phyloP scores from a whole-genome alignment of 2,329 filamentous ascomycete species.

The Fusarium hostae region DNA sequence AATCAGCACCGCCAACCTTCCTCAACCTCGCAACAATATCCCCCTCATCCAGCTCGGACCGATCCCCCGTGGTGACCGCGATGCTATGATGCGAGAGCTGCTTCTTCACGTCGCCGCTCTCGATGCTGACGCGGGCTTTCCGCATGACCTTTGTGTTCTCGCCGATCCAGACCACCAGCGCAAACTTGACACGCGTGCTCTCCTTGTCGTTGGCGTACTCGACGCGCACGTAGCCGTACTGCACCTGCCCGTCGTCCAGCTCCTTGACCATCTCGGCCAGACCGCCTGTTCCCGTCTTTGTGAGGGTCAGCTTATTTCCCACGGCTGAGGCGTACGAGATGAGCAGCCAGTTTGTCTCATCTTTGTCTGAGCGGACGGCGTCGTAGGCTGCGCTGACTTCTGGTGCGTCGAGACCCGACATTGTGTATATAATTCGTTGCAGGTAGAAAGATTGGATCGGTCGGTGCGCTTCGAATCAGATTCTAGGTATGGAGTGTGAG shows the following conservation, averaged over 20 bases:
- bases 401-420: slow-evolving; percentile 68
- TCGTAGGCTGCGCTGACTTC: slow-evolving; percentile 74
- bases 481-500: background rate
- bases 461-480: slow-evolving; percentile 31
- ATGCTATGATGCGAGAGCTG: slow-evolving; percentile 73
- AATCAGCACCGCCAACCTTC: slow-evolving; percentile 76
- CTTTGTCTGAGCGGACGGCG: slow-evolving; percentile 73
- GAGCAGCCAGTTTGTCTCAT: slow-evolving; percentile 73
- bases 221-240: slow-evolving; percentile 73
- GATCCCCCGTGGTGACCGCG: slow-evolving; percentile 70
- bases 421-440: background rate
- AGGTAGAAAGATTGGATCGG: slow-evolving; percentile 3
- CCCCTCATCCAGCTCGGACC: slow-evolving; percentile 68
- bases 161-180: slow-evolving; percentile 75
- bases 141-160: slow-evolving; percentile 73
- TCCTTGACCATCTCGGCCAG: slow-evolving; percentile 65
- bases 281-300: slow-evolving; percentile 69
- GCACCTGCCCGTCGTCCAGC: slow-evolving; percentile 69
- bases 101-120: slow-evolving; percentile 73
- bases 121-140: slow-evolving; percentile 74
- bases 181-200: slow-evolving; percentile 75
- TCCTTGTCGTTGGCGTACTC: slow-evolving; percentile 79
- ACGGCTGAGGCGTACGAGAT: slow-evolving; percentile 67
- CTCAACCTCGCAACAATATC: slow-evolving; percentile 70
- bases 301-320: slow-evolving; percentile 67